A percentile compares a stretch with the other conserved stretches of the same genome.
phyloP scores from a whole-genome alignment of 1,284 basidiomycete species.

The Sporisorium iseilematis-ciliati region DNA sequence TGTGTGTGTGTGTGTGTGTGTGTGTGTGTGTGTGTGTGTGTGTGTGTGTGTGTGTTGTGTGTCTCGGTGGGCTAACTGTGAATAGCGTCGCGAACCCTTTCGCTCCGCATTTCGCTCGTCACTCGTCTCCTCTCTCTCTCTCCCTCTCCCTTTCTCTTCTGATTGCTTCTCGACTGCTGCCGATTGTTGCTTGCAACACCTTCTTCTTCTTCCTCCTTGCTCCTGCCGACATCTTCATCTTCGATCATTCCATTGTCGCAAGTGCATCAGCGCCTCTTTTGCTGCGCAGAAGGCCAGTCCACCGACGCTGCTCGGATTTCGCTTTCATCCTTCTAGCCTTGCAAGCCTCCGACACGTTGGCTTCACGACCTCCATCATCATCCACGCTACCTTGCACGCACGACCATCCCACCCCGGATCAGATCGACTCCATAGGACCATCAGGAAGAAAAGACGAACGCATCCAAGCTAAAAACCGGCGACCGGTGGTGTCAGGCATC shows the following conservation, averaged over 20 bases:
- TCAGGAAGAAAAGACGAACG: not conserved
- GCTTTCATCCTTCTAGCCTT: no score
- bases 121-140: not conserved
- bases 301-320: no score
- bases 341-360: no score
- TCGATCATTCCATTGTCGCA: not conserved
- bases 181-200: constrained; percentile 1
- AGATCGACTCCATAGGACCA: no score
- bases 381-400: no score
- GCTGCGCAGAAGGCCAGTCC: not conserved
- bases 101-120: constrained; percentile 1
- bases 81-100: constrained; percentile 9
- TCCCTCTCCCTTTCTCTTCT: not conserved
- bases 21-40: not conserved
- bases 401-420: no score
- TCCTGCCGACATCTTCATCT: not conserved
- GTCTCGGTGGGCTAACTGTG: constrained; percentile 8
- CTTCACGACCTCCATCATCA: no score
- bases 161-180: constrained; percentile 1
- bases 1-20: constrained; percentile 3
- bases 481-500: not conserved
- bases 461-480: not conserved
- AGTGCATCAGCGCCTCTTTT: not conserved
- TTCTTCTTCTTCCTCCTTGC: not conserved
- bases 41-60: not conserved